A percentile compares a stretch with the other conserved stretches of the same genome.
phyloP scores from a whole-genome alignment of 306 rosid genomes.

The Malus domestica region DNA sequence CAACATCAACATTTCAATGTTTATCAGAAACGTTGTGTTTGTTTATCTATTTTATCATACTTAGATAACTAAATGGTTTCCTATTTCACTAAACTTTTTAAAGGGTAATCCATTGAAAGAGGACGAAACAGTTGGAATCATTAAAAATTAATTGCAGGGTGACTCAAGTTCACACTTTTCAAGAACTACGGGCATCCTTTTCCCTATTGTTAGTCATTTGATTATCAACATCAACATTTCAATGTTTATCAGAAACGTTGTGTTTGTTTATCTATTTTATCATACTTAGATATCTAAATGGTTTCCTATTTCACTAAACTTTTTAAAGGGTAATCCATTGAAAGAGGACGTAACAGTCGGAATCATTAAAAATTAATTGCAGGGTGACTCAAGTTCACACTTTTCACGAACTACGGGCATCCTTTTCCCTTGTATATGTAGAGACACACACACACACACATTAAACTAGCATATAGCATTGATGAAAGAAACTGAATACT shows the following conservation, averaged over 20 bases:
- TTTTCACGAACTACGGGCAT: background rate
- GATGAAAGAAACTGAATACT: background rate
- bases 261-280: background rate
- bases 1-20: background rate
- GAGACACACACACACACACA: background rate
- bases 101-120: background rate
- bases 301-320: background rate
- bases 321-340: background rate
- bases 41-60: background rate
- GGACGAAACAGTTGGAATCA: background rate
- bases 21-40: background rate
- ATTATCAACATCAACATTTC: background rate
- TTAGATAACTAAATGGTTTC: background rate
- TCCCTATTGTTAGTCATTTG: background rate
- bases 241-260: background rate
- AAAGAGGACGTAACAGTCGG: background rate
- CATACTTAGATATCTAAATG: background rate
- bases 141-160: background rate
- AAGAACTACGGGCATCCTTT: background rate
- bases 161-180: background rate
- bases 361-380: background rate
- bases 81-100: background rate
- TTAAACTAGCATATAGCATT: background rate
- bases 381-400: background rate
- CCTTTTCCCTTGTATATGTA: background rate